Evolutionary conservation across 2,329 filamentous ascomycete species (phyloP), one percentile per base, ranked within the genome.

Genomic region (Fusarium torulosum): DNA sequence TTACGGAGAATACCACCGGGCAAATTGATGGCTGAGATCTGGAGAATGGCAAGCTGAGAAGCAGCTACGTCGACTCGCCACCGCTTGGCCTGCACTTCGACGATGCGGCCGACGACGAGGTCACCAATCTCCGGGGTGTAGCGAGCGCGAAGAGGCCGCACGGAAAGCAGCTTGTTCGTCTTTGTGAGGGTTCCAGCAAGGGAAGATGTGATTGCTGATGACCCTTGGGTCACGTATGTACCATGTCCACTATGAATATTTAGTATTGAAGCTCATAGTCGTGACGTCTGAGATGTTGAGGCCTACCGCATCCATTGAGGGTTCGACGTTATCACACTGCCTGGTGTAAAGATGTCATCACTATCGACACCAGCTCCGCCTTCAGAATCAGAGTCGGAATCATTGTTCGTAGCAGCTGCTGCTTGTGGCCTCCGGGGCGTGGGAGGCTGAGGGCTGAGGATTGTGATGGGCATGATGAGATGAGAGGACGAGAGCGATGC

Each of bases 71-170:
- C 96, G 54, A 99, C 95, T 74, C 92, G 93, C 96, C 96, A 99
- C 51, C 95, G 89, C 78, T 90, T 90, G 35, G 92, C 90, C 79
- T 97, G 94, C n/a, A 99, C 96, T 79, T 96, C 93, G 67, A 96
- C 89, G 74, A 99, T 97, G 66, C 96, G 89, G 37, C 96, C 96
- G 15, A 99, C 90, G 4, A 99, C 93, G 6, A 99, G 85, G 80
- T 99, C 96, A 72, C 96, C 96, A 63, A 99, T 97, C 79, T 97
- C 95, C 31, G 96, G 96, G 3, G 89, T 93, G 82, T 99, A 99
- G 64, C 96, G 91, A 19, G 96, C 94, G 64, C 94, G 93, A 4
- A 99, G 85, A 8, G 96, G 94, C 3, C 91, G 90, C 58, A 99
- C 92, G 3, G 93, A 97, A 69, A 99, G 90, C 46, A 99, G 90